phyloP scores from a whole-genome alignment of 2,329 filamentous ascomycete species.

The Escovopsis sp. region DNA sequence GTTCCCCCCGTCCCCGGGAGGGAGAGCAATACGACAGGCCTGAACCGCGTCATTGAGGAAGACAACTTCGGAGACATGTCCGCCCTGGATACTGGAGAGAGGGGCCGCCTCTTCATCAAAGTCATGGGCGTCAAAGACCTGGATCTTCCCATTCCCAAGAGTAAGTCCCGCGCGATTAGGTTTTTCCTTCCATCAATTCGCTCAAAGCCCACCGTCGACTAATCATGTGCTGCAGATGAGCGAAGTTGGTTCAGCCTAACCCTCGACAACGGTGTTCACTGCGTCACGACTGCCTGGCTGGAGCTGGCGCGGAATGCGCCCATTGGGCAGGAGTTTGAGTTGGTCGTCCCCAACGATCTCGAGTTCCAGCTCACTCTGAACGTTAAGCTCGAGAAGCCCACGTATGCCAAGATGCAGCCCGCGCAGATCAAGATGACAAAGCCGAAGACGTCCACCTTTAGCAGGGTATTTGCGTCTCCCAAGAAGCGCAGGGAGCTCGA shows the following conservation, averaged over 20 bases:
- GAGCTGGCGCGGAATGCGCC: constrained; percentile 84
- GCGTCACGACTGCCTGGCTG: constrained; percentile 90
- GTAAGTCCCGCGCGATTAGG: no score
- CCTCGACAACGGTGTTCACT: constrained; percentile 95
- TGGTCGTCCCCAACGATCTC: constrained; percentile 93
- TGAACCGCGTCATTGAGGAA: constrained; percentile 55
- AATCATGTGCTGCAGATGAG: constrained; percentile 45
- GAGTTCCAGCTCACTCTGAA: constrained; percentile 97
- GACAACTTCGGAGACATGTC: constrained; percentile 40
- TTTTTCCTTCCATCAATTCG: no score
- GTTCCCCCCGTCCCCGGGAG: constrained; percentile 78
- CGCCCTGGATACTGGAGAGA: constrained; percentile 66
- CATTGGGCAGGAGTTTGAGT: constrained; percentile 95
- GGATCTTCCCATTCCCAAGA: constrained; percentile 77
- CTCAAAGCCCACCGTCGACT: no score
- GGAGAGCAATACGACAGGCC: constrained; percentile 56
- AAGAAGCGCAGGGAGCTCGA: constrained; percentile 96
- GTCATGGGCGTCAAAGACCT: constrained; percentile 97
- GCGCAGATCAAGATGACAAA: constrained; percentile 46
- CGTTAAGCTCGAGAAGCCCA: constrained; percentile 78
- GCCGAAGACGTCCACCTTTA: constrained; percentile 76
- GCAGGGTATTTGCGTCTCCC: constrained; percentile 80
- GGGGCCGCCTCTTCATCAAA: constrained; percentile 90
- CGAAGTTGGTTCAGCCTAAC: constrained; percentile 90
- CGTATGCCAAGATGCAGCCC: constrained; percentile 39